Conservation (phyloP, 108 stramenopile genomes). For the Epithemia pelagica region DNA sequence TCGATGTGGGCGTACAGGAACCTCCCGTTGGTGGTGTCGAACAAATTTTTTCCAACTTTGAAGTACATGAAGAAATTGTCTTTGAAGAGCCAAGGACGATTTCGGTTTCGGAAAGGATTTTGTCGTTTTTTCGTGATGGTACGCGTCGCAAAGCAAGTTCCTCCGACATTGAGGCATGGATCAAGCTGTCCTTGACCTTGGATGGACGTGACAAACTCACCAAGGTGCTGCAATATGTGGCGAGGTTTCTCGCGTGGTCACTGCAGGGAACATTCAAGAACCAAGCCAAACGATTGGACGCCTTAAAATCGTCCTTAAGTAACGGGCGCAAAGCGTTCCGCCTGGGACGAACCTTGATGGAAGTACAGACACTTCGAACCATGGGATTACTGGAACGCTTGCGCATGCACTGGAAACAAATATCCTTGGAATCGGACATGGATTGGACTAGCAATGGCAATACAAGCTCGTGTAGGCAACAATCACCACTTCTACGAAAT, state of each 20-base stretch:
- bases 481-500: background rate
- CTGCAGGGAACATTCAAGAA: slow-evolving; percentile 18
- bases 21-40: no score
- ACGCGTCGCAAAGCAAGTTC: slow-evolving; percentile 23
- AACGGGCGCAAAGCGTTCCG: slow-evolving; percentile 73
- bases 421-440: slow-evolving; percentile 1
- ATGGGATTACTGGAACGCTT: slow-evolving; percentile 43
- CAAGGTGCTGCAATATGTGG: slow-evolving; percentile 60
- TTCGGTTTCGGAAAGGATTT: no score
- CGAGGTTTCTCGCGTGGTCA: slow-evolving; percentile 58
- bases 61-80: no score
- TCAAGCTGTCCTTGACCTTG: slow-evolving; percentile 55
- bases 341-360: slow-evolving; percentile 60
- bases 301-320: slow-evolving; percentile 45
- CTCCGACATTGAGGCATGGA: slow-evolving; percentile 42
- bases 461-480: background rate
- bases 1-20: no score
- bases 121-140: slow-evolving; percentile 19
- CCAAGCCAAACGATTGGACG: slow-evolving; percentile 28
- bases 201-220: slow-evolving; percentile 83
- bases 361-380: slow-evolving; percentile 46
- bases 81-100: no score
- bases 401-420: slow-evolving; percentile 28
- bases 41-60: no score
- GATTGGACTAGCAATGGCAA: background rate